These are phyloP conservation scores for Apophysomyces ossiformis DNA, from an alignment of 371 early-diverging fungal species.

Conservation along the genomic window DNA sequence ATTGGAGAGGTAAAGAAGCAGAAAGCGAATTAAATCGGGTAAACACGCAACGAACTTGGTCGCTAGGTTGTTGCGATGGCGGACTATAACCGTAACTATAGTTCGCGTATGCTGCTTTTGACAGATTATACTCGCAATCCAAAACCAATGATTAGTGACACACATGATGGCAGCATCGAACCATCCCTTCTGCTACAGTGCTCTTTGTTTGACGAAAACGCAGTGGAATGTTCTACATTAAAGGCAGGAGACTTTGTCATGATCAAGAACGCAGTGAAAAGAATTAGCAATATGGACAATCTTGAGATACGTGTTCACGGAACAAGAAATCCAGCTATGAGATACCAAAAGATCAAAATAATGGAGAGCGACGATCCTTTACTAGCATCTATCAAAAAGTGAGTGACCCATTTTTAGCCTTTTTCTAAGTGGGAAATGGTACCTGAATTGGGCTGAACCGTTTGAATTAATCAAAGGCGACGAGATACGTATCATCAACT, in stretches of 20 bases:
- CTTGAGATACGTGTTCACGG: slow-evolving; percentile 20
- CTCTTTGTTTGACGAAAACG: slow-evolving; percentile 32
- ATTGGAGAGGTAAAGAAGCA: neutral
- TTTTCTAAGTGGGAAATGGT: too few relatives aligned
- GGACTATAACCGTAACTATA: neutral
- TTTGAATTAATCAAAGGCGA: neutral
- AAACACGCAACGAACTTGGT: neutral
- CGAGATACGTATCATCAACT: neutral
- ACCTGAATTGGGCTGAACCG: neutral
- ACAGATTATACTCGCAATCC: slow-evolving; percentile 36
- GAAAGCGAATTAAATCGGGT: neutral
- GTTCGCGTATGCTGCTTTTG: slow-evolving; percentile 11
- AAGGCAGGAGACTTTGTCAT: slow-evolving; percentile 19
- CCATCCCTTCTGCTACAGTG: slow-evolving; percentile 20
- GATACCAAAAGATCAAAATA: slow-evolving; percentile 14
- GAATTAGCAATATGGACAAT: slow-evolving; percentile 4
- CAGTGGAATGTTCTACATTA: slow-evolving; percentile 14
- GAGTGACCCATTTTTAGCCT: neutral
- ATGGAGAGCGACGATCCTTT: slow-evolving; percentile 4
- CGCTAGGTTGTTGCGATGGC: neutral
- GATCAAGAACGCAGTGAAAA: slow-evolving; percentile 12
- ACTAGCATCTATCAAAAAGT: slow-evolving; percentile 9
- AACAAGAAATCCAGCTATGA: neutral
- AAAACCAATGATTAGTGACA: slow-evolving; percentile 1
- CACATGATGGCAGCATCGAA: slow-evolving; percentile 4